These are phyloP conservation scores for Domatiomyces globalis DNA, from an alignment of 2,329 filamentous ascomycete species.

Conservation along the genomic window DNA sequence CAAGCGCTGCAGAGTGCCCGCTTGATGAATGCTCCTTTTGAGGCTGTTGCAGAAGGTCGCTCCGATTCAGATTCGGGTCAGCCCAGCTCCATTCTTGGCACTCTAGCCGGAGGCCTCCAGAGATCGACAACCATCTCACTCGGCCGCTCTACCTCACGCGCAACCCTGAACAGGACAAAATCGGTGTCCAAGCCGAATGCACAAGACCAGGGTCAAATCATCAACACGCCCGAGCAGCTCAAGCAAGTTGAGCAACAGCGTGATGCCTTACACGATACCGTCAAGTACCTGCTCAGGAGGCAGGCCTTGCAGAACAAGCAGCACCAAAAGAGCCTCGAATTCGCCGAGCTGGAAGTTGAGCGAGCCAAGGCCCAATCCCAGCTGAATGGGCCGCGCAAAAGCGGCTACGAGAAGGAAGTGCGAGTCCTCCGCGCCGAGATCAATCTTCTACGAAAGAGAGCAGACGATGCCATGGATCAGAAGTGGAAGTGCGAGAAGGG, in stretches of 20 bases:
- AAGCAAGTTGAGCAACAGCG: conserved; percentile 91
- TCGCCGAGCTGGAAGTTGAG: conserved; percentile 65
- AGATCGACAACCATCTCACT: conserved; percentile 24
- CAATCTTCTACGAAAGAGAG: conserved; percentile 65
- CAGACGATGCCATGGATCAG: conserved; percentile 85
- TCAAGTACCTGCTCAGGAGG: conserved; percentile 72
- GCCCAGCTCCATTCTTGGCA: conserved; percentile 31
- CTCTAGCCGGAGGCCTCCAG: conserved; percentile 27
- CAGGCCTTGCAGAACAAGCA: conserved; percentile 75
- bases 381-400: conserved; percentile 48
- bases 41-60: conserved; percentile 46
- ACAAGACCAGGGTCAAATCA: conserved; percentile 44
- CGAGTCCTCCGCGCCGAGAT: conserved; percentile 68
- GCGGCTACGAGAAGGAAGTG: conserved; percentile 75
- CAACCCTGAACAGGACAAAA: conserved; percentile 27
- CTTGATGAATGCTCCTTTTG: conserved; percentile 40
- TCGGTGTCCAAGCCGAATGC: conserved; percentile 42
- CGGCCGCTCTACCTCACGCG: conserved; percentile 53
- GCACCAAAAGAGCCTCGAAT: conserved; percentile 63
- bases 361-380: conserved; percentile 45
- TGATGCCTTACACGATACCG: conserved; percentile 75
- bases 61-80: conserved; percentile 14
- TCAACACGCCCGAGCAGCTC: conserved; percentile 60
- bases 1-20: conserved; percentile 32
- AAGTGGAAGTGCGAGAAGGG: conserved; percentile 96